Base-by-base conservation (phyloP, 805 yeast species). In the Zygotorulaspora florentina region DNA sequence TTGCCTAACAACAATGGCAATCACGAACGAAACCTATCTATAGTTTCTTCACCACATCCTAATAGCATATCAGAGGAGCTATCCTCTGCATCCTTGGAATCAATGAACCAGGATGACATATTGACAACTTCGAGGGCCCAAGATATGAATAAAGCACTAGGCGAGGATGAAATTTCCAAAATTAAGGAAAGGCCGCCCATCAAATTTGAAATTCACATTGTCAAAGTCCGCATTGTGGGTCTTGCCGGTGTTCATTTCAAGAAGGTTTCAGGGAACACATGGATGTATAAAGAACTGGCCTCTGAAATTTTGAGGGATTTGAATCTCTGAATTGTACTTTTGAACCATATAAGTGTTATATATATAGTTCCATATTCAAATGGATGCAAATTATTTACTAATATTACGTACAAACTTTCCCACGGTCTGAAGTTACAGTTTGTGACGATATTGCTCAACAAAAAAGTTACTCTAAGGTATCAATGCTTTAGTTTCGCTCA, bases 221-320 rank as follows among this genome's bases (percentile, higher is more conserved):
- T 90, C 34, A 89, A 89, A 63, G 95, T 90, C 39, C 96, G 96
- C 38, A 75, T 90, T 54, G 85, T 90, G 44, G 88, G 95, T 3
- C 72, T 91, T 48, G 89, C 85, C 54, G 98, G 98, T 66, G 90
- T 90, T 39, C 97, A 91, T 65, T 89, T 90, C 72, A 91, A 91
- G 74, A 90, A 90, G 64, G 76, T 90, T 26, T 76, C 86, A 47
- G 98, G 98, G 59, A 89, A 91, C 64, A 87, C 96, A 1, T 90
- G 97, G 97, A 79, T 85, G 69, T 90, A 90, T 69, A 90, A 91
- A 71, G 83, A 89, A 8, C 72, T 90, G 60, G 97, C 97, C 1
- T 82, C 91, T 44, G 87, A 83, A 63, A 85, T 90, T 40, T 76
- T 90, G 65, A 75, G 75, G 48, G 85, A 85, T 54, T 72, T 87